These are phyloP conservation scores for Elasticomyces elasticus DNA, from an alignment of 495 filamentous ascomycete species.

Conservation along the genomic window DNA sequence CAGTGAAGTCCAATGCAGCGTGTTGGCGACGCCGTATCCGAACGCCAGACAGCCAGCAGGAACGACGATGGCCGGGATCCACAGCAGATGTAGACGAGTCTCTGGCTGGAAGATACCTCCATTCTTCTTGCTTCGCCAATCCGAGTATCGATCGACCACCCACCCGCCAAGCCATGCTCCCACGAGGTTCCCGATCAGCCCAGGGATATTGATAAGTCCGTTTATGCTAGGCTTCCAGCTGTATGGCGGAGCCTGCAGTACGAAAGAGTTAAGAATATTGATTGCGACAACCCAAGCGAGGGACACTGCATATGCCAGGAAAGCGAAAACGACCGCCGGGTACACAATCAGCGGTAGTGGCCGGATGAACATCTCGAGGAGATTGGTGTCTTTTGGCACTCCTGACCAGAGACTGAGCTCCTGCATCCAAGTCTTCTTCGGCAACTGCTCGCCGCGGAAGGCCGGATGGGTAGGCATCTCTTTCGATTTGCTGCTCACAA, in stretches of 20 bases:
- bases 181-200: slow-evolving; percentile 28
- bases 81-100: slow-evolving; percentile 23
- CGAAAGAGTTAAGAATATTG: slow-evolving; percentile 30
- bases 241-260: slow-evolving; percentile 30
- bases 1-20: slow-evolving; percentile 25
- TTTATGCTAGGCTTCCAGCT: slow-evolving; percentile 25
- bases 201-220: slow-evolving; percentile 32
- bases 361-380: slow-evolving; percentile 26
- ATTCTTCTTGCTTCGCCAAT: slow-evolving; percentile 27
- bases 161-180: slow-evolving; percentile 26
- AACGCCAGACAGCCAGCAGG: slow-evolving; percentile 28
- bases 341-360: slow-evolving; percentile 30
- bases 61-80: slow-evolving; percentile 27
- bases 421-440: slow-evolving; percentile 27
- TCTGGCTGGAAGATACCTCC: slow-evolving; percentile 28
- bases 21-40: slow-evolving; percentile 26
- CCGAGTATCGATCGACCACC: slow-evolving; percentile 26
- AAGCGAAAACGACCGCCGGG: slow-evolving; percentile 28
- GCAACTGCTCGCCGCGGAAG: slow-evolving; percentile 11
- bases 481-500: background rate
- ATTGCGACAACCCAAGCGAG: slow-evolving; percentile 27
- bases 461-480: background rate
- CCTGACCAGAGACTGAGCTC: slow-evolving; percentile 28
- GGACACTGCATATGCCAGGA: slow-evolving; percentile 27
- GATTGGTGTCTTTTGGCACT: slow-evolving; percentile 21